Conservation (phyloP, 192 early-diverging fungal genomes). For the Kickxella alabastrina region DNA sequence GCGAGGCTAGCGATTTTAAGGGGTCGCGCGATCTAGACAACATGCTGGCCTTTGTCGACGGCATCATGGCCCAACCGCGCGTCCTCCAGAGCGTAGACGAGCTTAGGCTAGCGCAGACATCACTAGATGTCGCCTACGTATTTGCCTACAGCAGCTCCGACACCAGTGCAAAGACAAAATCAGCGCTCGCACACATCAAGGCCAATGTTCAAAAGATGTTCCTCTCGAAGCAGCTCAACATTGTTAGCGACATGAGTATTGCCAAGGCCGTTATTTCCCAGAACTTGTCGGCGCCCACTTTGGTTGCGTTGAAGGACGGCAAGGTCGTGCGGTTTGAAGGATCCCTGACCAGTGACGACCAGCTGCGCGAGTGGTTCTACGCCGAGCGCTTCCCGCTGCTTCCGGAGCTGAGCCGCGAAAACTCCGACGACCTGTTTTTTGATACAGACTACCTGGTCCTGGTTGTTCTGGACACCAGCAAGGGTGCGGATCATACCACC, state of each 20-base stretch:
- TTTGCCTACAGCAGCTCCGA: constrained; percentile 50
- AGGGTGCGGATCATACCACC: constrained; percentile 12
- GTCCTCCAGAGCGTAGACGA: constrained; percentile 37
- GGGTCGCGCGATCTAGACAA: constrained; percentile 52
- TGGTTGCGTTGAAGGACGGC: constrained; percentile 64
- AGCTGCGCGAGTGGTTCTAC: constrained; percentile 59
- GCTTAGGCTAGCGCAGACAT: constrained; percentile 28
- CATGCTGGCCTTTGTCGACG: constrained; percentile 55
- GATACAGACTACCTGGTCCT: constrained; percentile 63
- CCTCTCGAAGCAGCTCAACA: constrained; percentile 35
- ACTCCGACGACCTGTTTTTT: constrained; percentile 67
- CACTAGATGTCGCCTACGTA: constrained; percentile 57
- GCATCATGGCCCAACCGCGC: constrained; percentile 40
- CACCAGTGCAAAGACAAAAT: constrained; percentile 29
- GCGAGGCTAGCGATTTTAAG: constrained; percentile 38
- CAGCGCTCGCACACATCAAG: constrained; percentile 27
- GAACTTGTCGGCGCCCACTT: constrained; percentile 36
- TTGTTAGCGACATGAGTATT: constrained; percentile 13
- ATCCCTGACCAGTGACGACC: constrained; percentile 30
- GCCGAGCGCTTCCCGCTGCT: constrained; percentile 65
- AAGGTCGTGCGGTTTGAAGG: constrained; percentile 20
- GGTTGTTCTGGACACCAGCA: constrained; percentile 55
- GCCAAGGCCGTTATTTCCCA: constrained; percentile 4
- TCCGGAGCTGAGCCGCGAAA: constrained; percentile 59
- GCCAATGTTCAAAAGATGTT: constrained; percentile 44